phyloP scores from a whole-genome alignment of 1,284 basidiomycete genomes.

The Pascua sp. region DNA sequence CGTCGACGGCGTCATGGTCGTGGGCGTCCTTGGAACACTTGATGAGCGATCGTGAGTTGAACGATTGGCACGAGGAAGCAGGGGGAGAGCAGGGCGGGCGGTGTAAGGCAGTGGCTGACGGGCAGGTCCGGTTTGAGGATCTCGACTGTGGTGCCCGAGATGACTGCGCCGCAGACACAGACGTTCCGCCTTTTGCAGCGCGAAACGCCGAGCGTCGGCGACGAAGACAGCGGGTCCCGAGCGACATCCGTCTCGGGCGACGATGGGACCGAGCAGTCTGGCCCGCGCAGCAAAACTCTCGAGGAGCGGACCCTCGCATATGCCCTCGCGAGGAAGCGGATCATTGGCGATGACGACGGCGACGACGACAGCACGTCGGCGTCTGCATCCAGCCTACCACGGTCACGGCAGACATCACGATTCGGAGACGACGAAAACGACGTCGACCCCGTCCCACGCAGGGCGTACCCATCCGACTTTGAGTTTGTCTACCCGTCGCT shows the following conservation, averaged over 20 bases:
- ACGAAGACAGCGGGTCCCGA: conserved; percentile 15
- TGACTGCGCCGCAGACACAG: conserved; percentile 21
- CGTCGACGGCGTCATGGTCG: conserved; percentile 23
- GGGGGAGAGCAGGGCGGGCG: too few relatives aligned
- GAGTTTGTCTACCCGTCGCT: conserved; percentile 40
- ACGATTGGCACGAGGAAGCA: too few relatives aligned
- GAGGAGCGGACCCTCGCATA: conserved; percentile 43
- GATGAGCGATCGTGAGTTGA: conserved; percentile 30
- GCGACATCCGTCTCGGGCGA: conserved; percentile 19
- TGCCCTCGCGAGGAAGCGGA: conserved; percentile 36
- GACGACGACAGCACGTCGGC: conserved; percentile 13
- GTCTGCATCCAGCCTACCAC: conserved; percentile 4
- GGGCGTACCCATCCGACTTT: conserved; percentile 17
- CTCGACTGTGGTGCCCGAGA: conserved; percentile 16
- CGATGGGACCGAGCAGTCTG: conserved; percentile 16
- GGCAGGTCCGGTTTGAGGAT: conserved; percentile 21
- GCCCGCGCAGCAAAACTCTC: conserved; percentile 29
- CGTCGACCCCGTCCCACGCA: conserved; percentile 35
- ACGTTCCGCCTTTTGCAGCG: conserved; percentile 44
- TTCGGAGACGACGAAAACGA: conserved; percentile 32
- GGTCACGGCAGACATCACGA: conserved; percentile 16
- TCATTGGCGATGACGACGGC: conserved; percentile 29
- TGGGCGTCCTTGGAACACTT: conserved; percentile 33
- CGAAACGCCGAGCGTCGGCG: conserved; percentile 15
- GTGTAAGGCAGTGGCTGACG: conserved; percentile 14